Evolutionary conservation across 257 asterid genomes (phyloP).

Genomic region (Ocimum tenuiflorum): DNA sequence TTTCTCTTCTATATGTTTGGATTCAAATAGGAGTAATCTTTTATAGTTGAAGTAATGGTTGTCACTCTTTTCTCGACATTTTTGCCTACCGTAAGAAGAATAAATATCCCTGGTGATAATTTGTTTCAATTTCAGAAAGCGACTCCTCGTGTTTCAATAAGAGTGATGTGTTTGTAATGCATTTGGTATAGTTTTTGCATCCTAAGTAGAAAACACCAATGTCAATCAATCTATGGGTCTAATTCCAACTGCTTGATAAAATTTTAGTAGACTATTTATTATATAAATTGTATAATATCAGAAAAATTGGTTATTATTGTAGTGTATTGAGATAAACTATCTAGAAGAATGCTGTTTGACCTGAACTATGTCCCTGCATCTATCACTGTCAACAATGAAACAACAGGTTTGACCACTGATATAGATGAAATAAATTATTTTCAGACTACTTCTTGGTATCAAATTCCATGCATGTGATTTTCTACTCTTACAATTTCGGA

Average conservation of each 20-base stretch:
- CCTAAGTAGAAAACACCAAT: background rate
- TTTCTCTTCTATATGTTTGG: too few relatives aligned
- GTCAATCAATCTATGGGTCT: background rate
- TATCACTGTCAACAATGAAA: background rate
- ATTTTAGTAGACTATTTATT: background rate
- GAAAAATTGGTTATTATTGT: background rate
- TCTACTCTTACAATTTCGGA: background rate
- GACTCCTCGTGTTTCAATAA: background rate
- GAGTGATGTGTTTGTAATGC: background rate
- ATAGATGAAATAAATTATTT: background rate
- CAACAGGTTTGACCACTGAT: background rate
- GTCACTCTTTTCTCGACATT: background rate
- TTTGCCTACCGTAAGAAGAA: background rate
- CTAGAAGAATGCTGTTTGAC: background rate
- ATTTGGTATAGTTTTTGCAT: background rate
- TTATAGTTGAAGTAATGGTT: background rate
- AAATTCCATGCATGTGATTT: background rate
- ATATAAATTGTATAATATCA: background rate
- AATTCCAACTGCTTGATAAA: background rate
- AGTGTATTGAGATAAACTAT: background rate
- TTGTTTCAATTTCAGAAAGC: background rate
- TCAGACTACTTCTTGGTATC: background rate
- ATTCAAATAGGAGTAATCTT: too few relatives aligned
- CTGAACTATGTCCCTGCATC: background rate
- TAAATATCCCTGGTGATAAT: background rate